Evolutionary conservation across 345 rosid genomes (phyloP), one percentile per base, ranked within the genome.

Genomic region (Camelina sativa): DNA sequence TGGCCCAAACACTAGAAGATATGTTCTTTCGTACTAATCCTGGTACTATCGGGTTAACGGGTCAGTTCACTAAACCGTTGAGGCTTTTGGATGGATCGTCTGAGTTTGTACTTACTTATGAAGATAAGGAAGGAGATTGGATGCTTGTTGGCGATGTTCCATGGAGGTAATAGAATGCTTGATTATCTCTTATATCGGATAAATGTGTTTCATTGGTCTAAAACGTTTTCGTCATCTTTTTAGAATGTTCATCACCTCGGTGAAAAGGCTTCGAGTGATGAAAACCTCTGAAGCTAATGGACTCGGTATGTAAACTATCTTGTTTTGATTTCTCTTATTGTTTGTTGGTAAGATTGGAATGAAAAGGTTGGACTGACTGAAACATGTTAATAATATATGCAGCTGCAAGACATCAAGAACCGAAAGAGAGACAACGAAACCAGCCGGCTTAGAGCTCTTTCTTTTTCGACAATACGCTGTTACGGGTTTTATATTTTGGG

Each of bases 71-170:
- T 41, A 85, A 82, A 71, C 67, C 82, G 17, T 85, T 88, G 25
- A 88, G 82, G 69, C 89, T 94, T 80, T 85, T 91, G 75, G 88
- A 88, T 66, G 96, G 87, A 59, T 88, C 91, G 12, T 91, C 95
- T 9, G 98, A 86, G 67, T 91, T 87, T 77, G 92, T 90, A 66
- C 92, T 94, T 30, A 88, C 97, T 8, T 94, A 91, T 64, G 97
- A 94, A 80, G 98, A 94, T 71, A 91, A 86, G 74, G 98, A 94
- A 48, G 98, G 97, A 5, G 98, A 94, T 60, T 89, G 96, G 97
- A 94, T 94, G 97, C 93, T 94, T 58, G 97, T 89, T 44, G 98
- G 98, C 62, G 98, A 93, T 84, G 97, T 93, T 72, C 98, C 98
- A 28, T 93, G 98, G 98, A 80, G 92, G 97, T 93, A 85, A 82